phyloP scores from a whole-genome alignment of 306 rosid species.

The Prunus salicina region DNA sequence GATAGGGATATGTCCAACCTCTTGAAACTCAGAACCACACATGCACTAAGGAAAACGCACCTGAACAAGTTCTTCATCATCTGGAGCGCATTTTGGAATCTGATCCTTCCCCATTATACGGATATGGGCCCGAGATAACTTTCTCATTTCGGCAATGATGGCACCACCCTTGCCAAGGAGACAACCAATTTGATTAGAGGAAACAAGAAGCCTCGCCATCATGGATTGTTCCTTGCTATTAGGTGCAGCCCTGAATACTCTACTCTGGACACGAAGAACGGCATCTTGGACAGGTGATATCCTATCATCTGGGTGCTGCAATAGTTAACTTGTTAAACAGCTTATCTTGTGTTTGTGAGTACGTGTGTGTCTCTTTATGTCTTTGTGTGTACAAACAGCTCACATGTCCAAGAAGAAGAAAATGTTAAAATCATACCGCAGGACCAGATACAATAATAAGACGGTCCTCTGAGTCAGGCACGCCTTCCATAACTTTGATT shows the following conservation, averaged over 20 bases:
- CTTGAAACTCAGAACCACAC: slow-evolving; percentile 4
- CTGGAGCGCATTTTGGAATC: slow-evolving; percentile 77
- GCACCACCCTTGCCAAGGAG: slow-evolving; percentile 96
- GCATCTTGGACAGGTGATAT: slow-evolving; percentile 96
- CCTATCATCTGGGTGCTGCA: slow-evolving; percentile 95
- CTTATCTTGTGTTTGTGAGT: not conserved
- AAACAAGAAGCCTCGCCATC: slow-evolving; percentile 80
- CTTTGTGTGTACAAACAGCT: not conserved
- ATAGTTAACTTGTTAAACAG: slow-evolving; percentile 33
- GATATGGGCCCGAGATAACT: slow-evolving; percentile 81
- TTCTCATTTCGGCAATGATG: slow-evolving; percentile 91
- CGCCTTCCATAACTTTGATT: slow-evolving; percentile 70
- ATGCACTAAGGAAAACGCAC: slow-evolving; percentile 33
- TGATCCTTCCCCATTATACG: slow-evolving; percentile 85
- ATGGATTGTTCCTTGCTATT: slow-evolving; percentile 62
- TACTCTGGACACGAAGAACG: slow-evolving; percentile 74
- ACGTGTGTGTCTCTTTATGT: not conserved
- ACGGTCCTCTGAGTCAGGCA: slow-evolving; percentile 66
- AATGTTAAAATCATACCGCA: slow-evolving; percentile 53
- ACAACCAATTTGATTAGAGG: slow-evolving; percentile 86
- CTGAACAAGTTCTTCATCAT: slow-evolving; percentile 91
- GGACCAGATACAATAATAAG: slow-evolving; percentile 73
- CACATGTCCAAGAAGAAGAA: not conserved
- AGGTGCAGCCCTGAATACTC: slow-evolving; percentile 68
- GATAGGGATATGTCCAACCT: not conserved